Percentiles rank a stretch among this genome's conserved stretches.
These are phyloP conservation scores for Peziza echinospora DNA, from an alignment of 495 filamentous ascomycete genomes.

Conservation along the genomic window DNA sequence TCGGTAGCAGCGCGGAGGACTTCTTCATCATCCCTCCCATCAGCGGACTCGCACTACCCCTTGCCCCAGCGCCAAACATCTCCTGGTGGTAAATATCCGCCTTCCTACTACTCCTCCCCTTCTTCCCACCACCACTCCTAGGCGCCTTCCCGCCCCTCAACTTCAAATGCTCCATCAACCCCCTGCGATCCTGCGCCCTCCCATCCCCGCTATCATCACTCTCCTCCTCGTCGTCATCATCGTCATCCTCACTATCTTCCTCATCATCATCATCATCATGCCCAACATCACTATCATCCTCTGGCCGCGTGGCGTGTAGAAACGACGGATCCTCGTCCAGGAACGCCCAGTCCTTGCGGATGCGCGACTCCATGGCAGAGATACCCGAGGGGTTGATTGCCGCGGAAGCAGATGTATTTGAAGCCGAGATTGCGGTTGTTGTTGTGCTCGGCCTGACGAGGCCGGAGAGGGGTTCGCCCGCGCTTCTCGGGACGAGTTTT, in stretches of 20 bases:
- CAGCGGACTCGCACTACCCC: too few species aligned
- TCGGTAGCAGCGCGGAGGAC: background rate
- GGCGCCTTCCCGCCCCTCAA: constrained; percentile 3
- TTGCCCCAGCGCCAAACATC: background rate
- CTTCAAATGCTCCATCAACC: background rate
- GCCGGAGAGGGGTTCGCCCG: background rate
- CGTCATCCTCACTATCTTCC: constrained; percentile 18
- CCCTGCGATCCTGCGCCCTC: constrained; percentile 9
- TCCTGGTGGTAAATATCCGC: background rate
- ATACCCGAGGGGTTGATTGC: constrained; percentile 6
- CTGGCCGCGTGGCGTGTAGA: background rate
- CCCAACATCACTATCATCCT: constrained; percentile 14
- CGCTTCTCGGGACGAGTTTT: background rate
- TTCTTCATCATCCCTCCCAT: background rate
- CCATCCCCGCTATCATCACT: constrained; percentile 2
- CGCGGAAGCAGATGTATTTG: too few species aligned
- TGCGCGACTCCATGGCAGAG: background rate
- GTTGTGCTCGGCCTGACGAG: too few species aligned
- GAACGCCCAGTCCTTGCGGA: background rate
- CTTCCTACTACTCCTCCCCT: constrained; percentile 4
- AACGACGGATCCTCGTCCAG: background rate
- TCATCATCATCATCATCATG: constrained; percentile 14
- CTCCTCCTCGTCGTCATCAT: constrained; percentile 12
- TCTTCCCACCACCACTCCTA: constrained; percentile 3
- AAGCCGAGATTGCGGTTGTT: too few species aligned